Evolutionary conservation across 129 eudicot species (phyloP), one percentile per base, ranked within the genome.

Genomic region (Artemisia annua): DNA sequence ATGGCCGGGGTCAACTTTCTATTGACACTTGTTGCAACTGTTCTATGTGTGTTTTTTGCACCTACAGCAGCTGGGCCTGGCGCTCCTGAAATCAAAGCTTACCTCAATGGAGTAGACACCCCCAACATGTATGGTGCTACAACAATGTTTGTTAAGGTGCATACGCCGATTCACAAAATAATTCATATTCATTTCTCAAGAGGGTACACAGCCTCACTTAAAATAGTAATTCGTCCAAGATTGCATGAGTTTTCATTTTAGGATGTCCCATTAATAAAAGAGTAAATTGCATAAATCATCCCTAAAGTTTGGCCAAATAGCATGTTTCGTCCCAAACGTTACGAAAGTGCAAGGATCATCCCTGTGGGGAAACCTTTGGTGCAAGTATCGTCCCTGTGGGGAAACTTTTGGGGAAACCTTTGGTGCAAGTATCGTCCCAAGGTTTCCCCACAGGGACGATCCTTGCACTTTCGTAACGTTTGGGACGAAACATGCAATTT

Each of bases 21-120:
- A 11, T 69, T 93, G 65, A 89, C 97, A 11, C 77, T 87, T 50
- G 81, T 83, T 5, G 92, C 98, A 22, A 82, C 98, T 26, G 53
- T 68, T 69, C 83, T 93, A 15, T 84, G 88, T 18, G 89, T 80
- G 16, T 84, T 75, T 51, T 85, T 93, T 54, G 98, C 98, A 22
- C 98, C 98, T 17, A 87, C 96, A 19, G 98, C 98, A 35, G 98
- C 96, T 9, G 98, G 97, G 28, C 96, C 98, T 22, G 98, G 98
- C 20, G 87, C 90, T 59, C 98, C 98, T 18, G 98, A 93, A 67
- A 90, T 93, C 14, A 93, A 93, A 84, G 98, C 98, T 64, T 93
- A 89, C 74, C 87, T 89, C 24, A 93, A 93, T 71, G 98, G 97
- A 60, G 81, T 93, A 32, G 98, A 93, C 67, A 90, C 96, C 5